These are phyloP conservation scores for Avena eriantha DNA, from an alignment of 176 grass and related monocot genomes.

Conservation along the genomic window DNA sequence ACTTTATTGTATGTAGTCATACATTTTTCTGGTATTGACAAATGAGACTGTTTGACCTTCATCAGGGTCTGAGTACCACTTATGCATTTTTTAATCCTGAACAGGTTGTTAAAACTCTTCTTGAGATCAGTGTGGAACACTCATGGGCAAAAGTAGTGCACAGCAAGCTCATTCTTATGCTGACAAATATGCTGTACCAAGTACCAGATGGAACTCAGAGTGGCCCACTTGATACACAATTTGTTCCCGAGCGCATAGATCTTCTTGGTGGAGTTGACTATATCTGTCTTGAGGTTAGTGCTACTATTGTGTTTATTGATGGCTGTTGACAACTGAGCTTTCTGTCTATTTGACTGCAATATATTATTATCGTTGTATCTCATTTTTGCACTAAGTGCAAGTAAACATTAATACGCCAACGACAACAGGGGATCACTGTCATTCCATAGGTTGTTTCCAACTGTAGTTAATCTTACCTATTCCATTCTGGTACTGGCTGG, in stretches of 20 bases:
- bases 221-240: conserved; percentile 58
- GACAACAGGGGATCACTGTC: too few relatives aligned
- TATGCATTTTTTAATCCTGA: background rate
- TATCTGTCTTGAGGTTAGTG: conserved; percentile 89
- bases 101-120: conserved; percentile 90
- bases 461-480: conserved; percentile 6
- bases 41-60: too few relatives aligned
- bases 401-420: background rate
- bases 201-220: conserved; percentile 67
- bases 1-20: too few relatives aligned
- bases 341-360: conserved; percentile 34
- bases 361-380: background rate
- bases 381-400: conserved; percentile 10
- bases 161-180: conserved; percentile 93
- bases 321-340: conserved; percentile 24
- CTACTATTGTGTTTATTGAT: conserved; percentile 31
- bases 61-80: conserved; percentile 20
- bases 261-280: conserved; percentile 93
- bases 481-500: conserved; percentile 20
- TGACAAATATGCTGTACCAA: conserved; percentile 94
- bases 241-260: conserved; percentile 71
- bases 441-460: background rate
- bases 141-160: conserved; percentile 95
- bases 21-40: too few relatives aligned
- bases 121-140: conserved; percentile 88